Evolutionary conservation across 495 filamentous ascomycete genomes (phyloP).

Genomic region (Penicillium taxi): DNA sequence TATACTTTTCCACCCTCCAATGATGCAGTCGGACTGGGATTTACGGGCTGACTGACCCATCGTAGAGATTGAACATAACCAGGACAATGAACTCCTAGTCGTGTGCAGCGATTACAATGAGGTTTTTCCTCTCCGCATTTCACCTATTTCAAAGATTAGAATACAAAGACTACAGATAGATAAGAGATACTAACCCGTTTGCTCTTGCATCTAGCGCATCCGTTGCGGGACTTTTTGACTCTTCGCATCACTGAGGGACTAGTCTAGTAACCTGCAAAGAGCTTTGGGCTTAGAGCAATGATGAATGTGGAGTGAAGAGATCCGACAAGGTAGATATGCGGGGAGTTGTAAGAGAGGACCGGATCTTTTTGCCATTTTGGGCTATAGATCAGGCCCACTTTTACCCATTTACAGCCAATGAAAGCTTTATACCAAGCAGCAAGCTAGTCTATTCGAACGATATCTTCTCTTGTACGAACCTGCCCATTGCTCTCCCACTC

Average conservation of each 20-base stretch:
- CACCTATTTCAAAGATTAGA: constrained; percentile 25
- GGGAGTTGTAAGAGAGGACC: too few species aligned
- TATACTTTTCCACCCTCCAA: too few species aligned
- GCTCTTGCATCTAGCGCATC: constrained; percentile 43
- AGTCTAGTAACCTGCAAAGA: constrained; percentile 2
- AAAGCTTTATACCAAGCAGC: too few species aligned
- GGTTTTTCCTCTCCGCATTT: constrained; percentile 52
- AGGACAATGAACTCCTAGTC: constrained; percentile 42
- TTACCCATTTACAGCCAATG: too few species aligned
- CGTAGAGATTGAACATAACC: constrained; percentile 46
- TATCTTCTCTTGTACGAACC: too few species aligned
- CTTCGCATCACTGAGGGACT: constrained; percentile 28
- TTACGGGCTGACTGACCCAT: constrained; percentile 47
- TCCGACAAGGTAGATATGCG: constrained; percentile 3
- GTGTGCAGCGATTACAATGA: constrained; percentile 44
- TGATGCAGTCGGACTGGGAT: constrained; percentile 12
- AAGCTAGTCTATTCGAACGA: too few species aligned
- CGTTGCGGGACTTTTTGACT: constrained; percentile 42
- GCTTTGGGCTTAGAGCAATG: constrained; percentile 2
- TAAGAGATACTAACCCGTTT: constrained; percentile 38
- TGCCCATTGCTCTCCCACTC: too few species aligned
- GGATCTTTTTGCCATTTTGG: constrained; percentile 12
- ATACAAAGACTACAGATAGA: background rate
- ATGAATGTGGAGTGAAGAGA: constrained; percentile 12
- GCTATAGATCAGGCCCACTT: too few species aligned